Evolutionary conservation across 2,329 filamentous ascomycete species (phyloP), one percentile per base, ranked within the genome.

Genomic region (Plenodomus biglobosus): DNA sequence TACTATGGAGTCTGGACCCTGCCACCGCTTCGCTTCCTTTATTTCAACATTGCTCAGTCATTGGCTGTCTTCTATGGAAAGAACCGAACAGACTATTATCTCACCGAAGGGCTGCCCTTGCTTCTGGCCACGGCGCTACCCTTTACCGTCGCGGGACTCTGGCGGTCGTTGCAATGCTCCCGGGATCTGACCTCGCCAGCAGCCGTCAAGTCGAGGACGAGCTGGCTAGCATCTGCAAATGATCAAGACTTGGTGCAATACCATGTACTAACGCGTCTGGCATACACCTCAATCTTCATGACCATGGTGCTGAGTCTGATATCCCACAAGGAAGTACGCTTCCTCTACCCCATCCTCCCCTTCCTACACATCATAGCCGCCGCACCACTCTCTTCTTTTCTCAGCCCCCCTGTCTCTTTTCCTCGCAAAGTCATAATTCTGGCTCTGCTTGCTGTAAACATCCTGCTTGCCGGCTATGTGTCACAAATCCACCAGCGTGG

Each of bases 311-410:
- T 97, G 27, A 95, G 90, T 1, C 66, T 88, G 39, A 88, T 97
- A 58, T 85, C 90, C 1, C 94, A 99, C 75, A 99, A 99, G 71
- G 94, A 99, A 78, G 89, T 96, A 61, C 90, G 94, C 64, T 99
- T 99, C 76, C 88, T 97, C 58, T 96, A 95, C 64, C 92, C 94
- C 1, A 80, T 99, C 16, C 80, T 97, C 1, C 92, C 94, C 1
- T 80, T 86, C n/a, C 80, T 99, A 6, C 90, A 94, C 68, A 76
- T 96, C 53, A 77, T 97, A 34, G 84, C 88, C 1, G 90, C 90
- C 0, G 81, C 84, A 0, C 79, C 84, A 2, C 73, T 89, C 15
- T 76, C 82, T 2, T 70, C 76, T 8, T 91, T 89, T 74, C 90
- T 92, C 69, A 32, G 13, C 27, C 73, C 57, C 42, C 61, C 61